phyloP scores from a whole-genome alignment of 805 yeast species.

The Ogataea trehalophila region DNA sequence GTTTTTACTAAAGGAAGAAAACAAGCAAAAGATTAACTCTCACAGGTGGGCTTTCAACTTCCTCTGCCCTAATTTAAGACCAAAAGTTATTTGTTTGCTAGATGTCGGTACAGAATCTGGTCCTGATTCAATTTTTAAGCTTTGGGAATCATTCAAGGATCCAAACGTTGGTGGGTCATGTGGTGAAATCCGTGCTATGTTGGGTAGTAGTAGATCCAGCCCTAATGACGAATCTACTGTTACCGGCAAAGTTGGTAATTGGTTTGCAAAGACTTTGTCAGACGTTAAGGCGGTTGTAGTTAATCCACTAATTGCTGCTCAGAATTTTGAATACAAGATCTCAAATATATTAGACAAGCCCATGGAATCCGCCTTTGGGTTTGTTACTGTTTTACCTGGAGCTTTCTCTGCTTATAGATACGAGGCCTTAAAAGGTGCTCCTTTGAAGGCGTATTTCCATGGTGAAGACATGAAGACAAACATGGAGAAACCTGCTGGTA shows the following conservation, averaged over 20 bases:
- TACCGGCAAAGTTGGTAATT: constrained; percentile 18
- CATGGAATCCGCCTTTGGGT: constrained; percentile 89
- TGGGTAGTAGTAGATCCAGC: constrained; percentile 25
- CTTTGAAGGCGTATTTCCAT: constrained; percentile 84
- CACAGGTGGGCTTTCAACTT: constrained; percentile 97
- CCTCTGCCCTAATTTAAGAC: constrained; percentile 74
- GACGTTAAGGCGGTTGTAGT: constrained; percentile 50
- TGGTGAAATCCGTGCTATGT: constrained; percentile 87
- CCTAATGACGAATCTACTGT: constrained; percentile 29
- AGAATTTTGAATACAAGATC: constrained; percentile 93
- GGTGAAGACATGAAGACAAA: constrained; percentile 73
- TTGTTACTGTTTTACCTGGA: constrained; percentile 91
- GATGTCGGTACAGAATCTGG: constrained; percentile 96
- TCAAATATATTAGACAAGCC: constrained; percentile 94
- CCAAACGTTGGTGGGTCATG: constrained; percentile 94
- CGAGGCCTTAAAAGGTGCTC: constrained; percentile 73
- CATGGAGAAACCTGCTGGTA: constrained; percentile 64
- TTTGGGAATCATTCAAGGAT: constrained; percentile 81
- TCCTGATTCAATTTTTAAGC: constrained; percentile 76
- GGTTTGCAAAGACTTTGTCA: constrained; percentile 43
- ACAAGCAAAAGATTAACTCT: constrained; percentile 85
- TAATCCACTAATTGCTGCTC: constrained; percentile 86
- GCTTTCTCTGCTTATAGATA: constrained; percentile 93
- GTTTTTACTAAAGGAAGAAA: constrained; percentile 84
- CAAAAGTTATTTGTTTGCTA: constrained; percentile 73